A percentile compares a stretch with the other conserved stretches of the same genome.
Conservation (phyloP, 2,329 filamentous ascomycete genomes). For the Davidsoniella neocaledoniae region DNA sequence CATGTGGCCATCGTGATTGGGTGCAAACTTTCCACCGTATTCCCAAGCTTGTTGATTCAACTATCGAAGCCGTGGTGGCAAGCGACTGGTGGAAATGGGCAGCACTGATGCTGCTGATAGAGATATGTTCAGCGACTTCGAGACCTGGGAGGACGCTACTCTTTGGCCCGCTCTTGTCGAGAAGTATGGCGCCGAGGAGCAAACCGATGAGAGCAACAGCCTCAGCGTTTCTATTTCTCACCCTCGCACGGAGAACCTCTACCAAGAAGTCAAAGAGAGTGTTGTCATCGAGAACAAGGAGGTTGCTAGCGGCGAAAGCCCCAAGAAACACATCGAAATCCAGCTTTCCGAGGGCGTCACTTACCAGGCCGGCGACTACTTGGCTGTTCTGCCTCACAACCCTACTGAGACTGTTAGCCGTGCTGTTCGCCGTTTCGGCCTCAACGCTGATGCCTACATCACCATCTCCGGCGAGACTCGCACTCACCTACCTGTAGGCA, state of each 20-base stretch:
- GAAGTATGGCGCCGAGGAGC: conserved; percentile 31
- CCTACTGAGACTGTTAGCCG: conserved; percentile 42
- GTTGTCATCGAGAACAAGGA: conserved; percentile 35
- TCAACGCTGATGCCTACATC: conserved; percentile 53
- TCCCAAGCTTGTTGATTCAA: conserved; percentile 43
- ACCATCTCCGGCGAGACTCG: conserved; percentile 37
- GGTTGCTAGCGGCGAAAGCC: conserved; percentile 33
- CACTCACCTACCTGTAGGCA: conserved; percentile 36
- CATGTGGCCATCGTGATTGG: conserved; percentile 42
- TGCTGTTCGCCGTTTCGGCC: conserved; percentile 45
- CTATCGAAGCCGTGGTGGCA: conserved; percentile 25
- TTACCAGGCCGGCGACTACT: conserved; percentile 61
- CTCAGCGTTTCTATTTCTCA: conserved; percentile 32
- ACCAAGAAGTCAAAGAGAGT: conserved; percentile 47
- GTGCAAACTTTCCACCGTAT: conserved; percentile 48
- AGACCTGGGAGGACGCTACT: conserved; percentile 46
- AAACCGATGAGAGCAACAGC: conserved; percentile 14
- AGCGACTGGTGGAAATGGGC: conserved; percentile 29
- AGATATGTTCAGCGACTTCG: conserved; percentile 52
- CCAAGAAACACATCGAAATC: conserved; percentile 51
- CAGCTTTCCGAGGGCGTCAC: conserved; percentile 46
- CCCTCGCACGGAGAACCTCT: conserved; percentile 37
- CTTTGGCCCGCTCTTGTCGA: conserved; percentile 33
- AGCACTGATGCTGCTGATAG: conserved; percentile 42
- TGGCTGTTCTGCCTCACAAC: conserved; percentile 58